Percentiles rank a stretch among this genome's conserved stretches.
These are phyloP conservation scores for Corinectria fuckeliana DNA, from an alignment of 2,329 filamentous ascomycete genomes.

Conservation along the genomic window DNA sequence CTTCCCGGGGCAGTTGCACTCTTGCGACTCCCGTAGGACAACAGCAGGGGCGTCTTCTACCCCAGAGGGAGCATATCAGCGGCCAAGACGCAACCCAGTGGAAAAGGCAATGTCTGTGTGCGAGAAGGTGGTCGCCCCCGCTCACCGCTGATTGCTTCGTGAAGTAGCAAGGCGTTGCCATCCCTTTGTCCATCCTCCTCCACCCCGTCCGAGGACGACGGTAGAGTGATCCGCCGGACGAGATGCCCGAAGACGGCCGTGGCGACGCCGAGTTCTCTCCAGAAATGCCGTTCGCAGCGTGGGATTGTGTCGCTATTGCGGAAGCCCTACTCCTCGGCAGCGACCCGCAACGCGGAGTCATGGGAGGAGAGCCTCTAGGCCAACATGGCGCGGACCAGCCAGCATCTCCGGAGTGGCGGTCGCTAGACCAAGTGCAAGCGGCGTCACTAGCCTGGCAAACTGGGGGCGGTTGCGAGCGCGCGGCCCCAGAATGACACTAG, in stretches of 20 bases:
- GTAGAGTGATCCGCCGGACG: conserved; percentile 7
- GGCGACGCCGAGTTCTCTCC: conserved; percentile 15
- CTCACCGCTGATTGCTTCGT: conserved; percentile 28
- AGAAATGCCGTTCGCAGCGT: conserved; percentile 17
- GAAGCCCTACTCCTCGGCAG: conserved; percentile 20
- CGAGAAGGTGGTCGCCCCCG: conserved; percentile 14
- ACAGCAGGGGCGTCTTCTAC: conserved; percentile 9
- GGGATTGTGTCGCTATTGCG: conserved; percentile 14
- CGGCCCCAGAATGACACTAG: conserved; percentile 15
- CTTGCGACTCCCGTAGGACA: conserved; percentile 16
- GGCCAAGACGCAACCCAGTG: conserved; percentile 21
- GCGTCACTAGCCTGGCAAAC: conserved; percentile 20
- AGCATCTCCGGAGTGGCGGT: conserved; percentile 24
- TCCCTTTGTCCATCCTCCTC: conserved; percentile 16
- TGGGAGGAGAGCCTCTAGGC: conserved; percentile 10
- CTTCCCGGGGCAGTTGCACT: conserved; percentile 1
- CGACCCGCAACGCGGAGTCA: conserved; percentile 23
- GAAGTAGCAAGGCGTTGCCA: conserved; percentile 4
- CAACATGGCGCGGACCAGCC: conserved; percentile 19
- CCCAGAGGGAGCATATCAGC: conserved; percentile 15
- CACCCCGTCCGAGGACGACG: conserved; percentile 13
- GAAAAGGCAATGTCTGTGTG: conserved; percentile 23
- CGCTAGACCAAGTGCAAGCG: conserved; percentile 20
- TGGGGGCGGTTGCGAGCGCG: conserved; percentile 11
- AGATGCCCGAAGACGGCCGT: conserved; percentile 12